Conservation (phyloP, 2,329 filamentous ascomycete species). For the Fusarium anguioides region DNA sequence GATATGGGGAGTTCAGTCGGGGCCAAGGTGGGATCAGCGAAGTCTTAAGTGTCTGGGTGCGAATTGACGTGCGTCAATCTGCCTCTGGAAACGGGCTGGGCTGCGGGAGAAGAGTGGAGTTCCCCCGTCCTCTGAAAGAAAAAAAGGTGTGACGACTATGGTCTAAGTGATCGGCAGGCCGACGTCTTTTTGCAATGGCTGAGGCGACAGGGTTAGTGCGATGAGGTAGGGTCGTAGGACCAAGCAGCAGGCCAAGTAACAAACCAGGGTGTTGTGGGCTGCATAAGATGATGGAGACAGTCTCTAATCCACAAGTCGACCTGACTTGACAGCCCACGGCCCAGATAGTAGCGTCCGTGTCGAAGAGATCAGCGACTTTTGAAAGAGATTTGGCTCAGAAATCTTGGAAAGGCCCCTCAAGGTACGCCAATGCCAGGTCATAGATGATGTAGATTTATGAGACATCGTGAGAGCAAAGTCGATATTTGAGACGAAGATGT, state of each 20-base stretch:
- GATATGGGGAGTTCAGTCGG: constrained; percentile 49
- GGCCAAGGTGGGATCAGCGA: constrained; percentile 66
- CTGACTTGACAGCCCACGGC: constrained; percentile 48
- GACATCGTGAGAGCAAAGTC: neutral
- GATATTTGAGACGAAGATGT: neutral
- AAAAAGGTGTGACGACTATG: constrained; percentile 63
- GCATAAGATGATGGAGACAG: constrained; percentile 48
- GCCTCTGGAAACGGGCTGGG: constrained; percentile 53
- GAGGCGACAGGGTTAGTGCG: constrained; percentile 58
- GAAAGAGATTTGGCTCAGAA: constrained; percentile 30
- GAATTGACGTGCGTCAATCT: constrained; percentile 56
- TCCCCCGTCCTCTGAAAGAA: constrained; percentile 47
- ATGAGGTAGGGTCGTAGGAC: constrained; percentile 55
- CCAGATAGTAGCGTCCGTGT: constrained; percentile 46
- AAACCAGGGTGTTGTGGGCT: constrained; percentile 51
- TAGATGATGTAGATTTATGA: constrained; percentile 13
- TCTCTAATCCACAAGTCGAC: constrained; percentile 43
- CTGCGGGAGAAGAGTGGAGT: constrained; percentile 54
- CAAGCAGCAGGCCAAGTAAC: constrained; percentile 43
- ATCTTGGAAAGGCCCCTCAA: constrained; percentile 30
- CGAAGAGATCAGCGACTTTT: constrained; percentile 44
- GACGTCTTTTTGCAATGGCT: constrained; percentile 62
- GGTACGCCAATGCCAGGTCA: neutral
- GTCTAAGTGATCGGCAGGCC: constrained; percentile 65
- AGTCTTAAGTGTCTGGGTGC: constrained; percentile 65